These are phyloP conservation scores for Ustilago crameri DNA, from an alignment of 1,284 basidiomycete species.

Conservation along the genomic window DNA sequence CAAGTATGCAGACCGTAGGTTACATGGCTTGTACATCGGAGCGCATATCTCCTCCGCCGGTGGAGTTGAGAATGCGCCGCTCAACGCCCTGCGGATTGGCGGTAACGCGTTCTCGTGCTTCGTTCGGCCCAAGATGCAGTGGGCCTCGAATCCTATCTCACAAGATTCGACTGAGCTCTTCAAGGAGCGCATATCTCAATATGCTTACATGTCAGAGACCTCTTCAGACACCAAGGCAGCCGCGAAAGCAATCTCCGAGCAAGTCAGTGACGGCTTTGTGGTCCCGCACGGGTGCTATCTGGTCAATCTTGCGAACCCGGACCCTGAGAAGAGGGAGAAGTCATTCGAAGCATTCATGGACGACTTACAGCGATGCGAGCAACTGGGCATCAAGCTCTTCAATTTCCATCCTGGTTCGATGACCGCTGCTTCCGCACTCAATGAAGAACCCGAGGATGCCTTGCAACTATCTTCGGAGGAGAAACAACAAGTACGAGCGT, in stretches of 20 bases:
- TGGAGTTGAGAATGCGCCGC: slow-evolving; percentile 79
- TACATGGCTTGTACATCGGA: slow-evolving; percentile 71
- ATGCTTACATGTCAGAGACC: slow-evolving; percentile 20
- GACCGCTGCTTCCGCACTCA: slow-evolving; percentile 18
- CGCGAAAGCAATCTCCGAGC: too few relatives aligned
- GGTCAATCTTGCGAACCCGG: slow-evolving; percentile 84
- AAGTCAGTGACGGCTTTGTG: slow-evolving; percentile 69
- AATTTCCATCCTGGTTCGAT: slow-evolving; percentile 80
- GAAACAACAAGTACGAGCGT: slow-evolving; percentile 67
- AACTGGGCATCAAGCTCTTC: slow-evolving; percentile 79
- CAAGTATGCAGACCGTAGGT: slow-evolving; percentile 12
- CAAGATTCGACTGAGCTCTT: slow-evolving; percentile 70
- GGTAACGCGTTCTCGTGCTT: slow-evolving; percentile 86
- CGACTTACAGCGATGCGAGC: slow-evolving; percentile 82
- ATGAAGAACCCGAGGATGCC: background rate
- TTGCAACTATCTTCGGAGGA: slow-evolving; percentile 71
- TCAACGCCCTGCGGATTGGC: slow-evolving; percentile 75
- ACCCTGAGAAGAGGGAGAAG: slow-evolving; percentile 80
- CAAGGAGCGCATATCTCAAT: slow-evolving; percentile 15
- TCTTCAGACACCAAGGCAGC: too few relatives aligned
- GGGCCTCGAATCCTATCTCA: slow-evolving; percentile 76
- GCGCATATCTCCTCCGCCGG: slow-evolving; percentile 84
- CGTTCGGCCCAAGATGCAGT: slow-evolving; percentile 83
- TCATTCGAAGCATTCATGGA: slow-evolving; percentile 85
- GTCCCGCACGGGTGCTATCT: slow-evolving; percentile 87